Percentiles rank a stretch among this genome's conserved stretches.
These are phyloP conservation scores for Macrophomina pseudophaseolina DNA, from an alignment of 2,329 filamentous ascomycete genomes.

Conservation along the genomic window DNA sequence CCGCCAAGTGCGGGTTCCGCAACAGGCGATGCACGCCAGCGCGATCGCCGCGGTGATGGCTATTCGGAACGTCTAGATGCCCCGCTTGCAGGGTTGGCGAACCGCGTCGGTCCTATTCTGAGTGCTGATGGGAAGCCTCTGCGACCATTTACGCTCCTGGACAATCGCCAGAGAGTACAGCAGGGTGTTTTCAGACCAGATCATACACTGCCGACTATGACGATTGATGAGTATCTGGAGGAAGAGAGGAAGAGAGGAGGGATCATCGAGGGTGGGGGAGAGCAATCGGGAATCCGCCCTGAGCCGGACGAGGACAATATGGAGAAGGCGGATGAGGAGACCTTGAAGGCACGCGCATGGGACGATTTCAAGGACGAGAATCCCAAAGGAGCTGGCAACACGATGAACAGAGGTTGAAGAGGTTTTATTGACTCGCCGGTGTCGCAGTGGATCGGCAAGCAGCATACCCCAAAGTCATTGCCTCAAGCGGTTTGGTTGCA, in stretches of 20 bases:
- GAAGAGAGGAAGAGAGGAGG: conserved; percentile 84
- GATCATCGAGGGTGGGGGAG: conserved; percentile 89
- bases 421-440: not conserved
- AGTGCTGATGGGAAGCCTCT: conserved; percentile 81
- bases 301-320: conserved; percentile 89
- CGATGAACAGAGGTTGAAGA: conserved; percentile 70
- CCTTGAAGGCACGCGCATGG: conserved; percentile 91
- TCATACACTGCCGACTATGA: conserved; percentile 96
- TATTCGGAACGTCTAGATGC: conserved; percentile 78
- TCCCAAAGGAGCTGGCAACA: conserved; percentile 82
- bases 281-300: conserved; percentile 68
- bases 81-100: conserved; percentile 54
- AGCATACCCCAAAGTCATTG: not conserved
- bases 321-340: conserved; percentile 86
- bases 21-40: conserved; percentile 52
- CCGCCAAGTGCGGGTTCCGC: conserved; percentile 45
- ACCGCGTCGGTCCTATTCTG: conserved; percentile 70
- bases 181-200: conserved; percentile 86
- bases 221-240: conserved; percentile 94
- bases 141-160: conserved; percentile 86
- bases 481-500: conserved; percentile 7
- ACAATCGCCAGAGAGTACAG: conserved; percentile 74
- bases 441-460: not conserved
- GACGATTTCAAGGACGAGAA: conserved; percentile 94
- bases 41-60: conserved; percentile 52